Evolutionary conservation across 2,329 filamentous ascomycete species (phyloP).

Genomic region (Sarocladium oryzae): DNA sequence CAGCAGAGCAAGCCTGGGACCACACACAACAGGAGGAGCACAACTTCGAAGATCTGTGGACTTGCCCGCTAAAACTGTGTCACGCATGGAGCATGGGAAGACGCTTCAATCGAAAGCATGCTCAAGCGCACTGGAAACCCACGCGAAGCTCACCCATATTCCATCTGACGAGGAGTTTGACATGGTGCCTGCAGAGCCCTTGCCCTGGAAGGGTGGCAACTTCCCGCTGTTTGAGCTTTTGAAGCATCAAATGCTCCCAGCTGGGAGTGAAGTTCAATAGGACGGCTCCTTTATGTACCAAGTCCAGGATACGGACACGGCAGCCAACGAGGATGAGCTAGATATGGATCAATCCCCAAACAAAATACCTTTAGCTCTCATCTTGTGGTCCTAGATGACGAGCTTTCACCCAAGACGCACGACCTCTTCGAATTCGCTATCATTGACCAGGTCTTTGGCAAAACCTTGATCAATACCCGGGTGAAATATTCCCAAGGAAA

Average conservation of each 20-base stretch:
- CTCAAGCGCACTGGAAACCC: background rate
- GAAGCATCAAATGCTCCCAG: background rate
- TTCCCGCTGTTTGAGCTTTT: background rate
- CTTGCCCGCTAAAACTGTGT: background rate
- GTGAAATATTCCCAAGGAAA: background rate
- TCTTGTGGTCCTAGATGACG: slow-evolving; percentile 3
- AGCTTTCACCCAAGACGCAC: background rate
- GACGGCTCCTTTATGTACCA: slow-evolving; percentile 1
- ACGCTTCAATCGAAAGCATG: slow-evolving; percentile 3
- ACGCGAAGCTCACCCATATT: background rate
- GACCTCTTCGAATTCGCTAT: slow-evolving; percentile 1
- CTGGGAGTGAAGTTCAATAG: slow-evolving; percentile 1
- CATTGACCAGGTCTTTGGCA: background rate
- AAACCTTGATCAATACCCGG: slow-evolving; percentile 3
- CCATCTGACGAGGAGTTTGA: background rate
- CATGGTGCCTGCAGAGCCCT: slow-evolving; percentile 3
- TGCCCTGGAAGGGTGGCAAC: background rate
- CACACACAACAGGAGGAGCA: background rate
- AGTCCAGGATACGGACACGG: slow-evolving; percentile 1
- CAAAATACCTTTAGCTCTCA: background rate
- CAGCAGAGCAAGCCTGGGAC: background rate
- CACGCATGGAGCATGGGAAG: background rate
- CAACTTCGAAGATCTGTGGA: background rate
- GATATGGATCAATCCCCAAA: slow-evolving; percentile 7
- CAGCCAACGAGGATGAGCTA: slow-evolving; percentile 10